Conservation (phyloP, 1,139 yeast species). For the Yamadazyma spencermartinsiae region DNA sequence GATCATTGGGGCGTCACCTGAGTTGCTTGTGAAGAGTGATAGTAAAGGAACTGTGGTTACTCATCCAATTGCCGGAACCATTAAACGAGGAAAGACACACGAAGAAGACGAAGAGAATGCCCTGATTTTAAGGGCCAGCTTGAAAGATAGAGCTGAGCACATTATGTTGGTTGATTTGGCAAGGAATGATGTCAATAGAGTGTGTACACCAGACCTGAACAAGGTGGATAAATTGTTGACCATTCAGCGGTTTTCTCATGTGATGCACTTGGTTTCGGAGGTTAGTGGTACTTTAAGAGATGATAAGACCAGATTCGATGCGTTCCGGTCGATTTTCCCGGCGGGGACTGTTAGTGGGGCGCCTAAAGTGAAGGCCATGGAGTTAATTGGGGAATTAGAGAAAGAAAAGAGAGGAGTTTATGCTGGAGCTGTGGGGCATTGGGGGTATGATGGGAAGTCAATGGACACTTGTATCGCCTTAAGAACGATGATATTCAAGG, state of each 20-base stretch:
- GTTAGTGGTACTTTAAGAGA: slow-evolving; percentile 86
- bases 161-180: slow-evolving; percentile 98
- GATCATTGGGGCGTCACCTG: slow-evolving; percentile 97
- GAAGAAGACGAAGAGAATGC: slow-evolving; percentile 92
- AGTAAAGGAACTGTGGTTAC: slow-evolving; percentile 72
- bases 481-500: slow-evolving; percentile 93
- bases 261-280: slow-evolving; percentile 92
- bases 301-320: slow-evolving; percentile 90
- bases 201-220: slow-evolving; percentile 85
- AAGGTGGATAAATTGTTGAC: slow-evolving; percentile 85
- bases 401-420: slow-evolving; percentile 92
- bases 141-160: slow-evolving; percentile 95
- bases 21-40: slow-evolving; percentile 82
- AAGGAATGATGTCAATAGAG: slow-evolving; percentile 89
- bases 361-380: slow-evolving; percentile 97
- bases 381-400: slow-evolving; percentile 84
- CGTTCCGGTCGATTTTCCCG: slow-evolving; percentile 95
- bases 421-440: slow-evolving; percentile 99
- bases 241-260: slow-evolving; percentile 95
- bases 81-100: slow-evolving; percentile 81
- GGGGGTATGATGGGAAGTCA: slow-evolving; percentile 90
- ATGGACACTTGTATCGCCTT: slow-evolving; percentile 98
- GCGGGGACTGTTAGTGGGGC: slow-evolving; percentile 99
- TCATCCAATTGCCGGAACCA: slow-evolving; percentile 98
- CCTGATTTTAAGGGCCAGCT: slow-evolving; percentile 65